Evolutionary conservation across 2,329 filamentous ascomycete species (phyloP), one percentile per base, ranked within the genome.

Genomic region (Aspergillus sp.): DNA sequence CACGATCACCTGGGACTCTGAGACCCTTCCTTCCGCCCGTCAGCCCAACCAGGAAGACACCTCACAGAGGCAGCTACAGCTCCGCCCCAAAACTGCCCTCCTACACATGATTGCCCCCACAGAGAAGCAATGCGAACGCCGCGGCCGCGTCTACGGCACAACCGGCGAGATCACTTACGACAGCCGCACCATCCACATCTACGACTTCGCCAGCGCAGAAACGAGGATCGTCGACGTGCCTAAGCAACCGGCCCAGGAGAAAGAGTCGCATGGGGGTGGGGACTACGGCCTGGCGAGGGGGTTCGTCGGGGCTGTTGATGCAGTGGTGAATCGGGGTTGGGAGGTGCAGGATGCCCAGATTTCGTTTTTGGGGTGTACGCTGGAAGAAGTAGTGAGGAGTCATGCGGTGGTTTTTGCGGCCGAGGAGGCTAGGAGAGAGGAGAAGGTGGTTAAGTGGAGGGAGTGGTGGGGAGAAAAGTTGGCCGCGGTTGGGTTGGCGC

Each of bases 71-170:
- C 19, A 19, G 19, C 19, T 19, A 7, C 34, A 3, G 29, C 7
- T 29, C 43, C 26, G 28, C 28, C 19, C 34, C 10, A 97, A 97
- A 71, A 88, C 85, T 10, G 91, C 90, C 1, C 82, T 82, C 2
- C 86, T 97, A 63, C 91, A 97, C 67, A 96, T 97, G 91, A 84
- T 91, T 2, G 89, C 91, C 2, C 87, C 90, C 51, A 94, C 90
- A 0, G 82, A 87, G 61, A 84, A 85, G 61, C 85, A 94, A 55
- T 97, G 91, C 65, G 80, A 94, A 54, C 82, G 93, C 3, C 84
- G 89, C 49, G 89, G 88, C 0, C 75, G 87, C 49, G 81, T 96
- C 41, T 95, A 96, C 68, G 93, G 93, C 42, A 86, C 86, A 0
- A 73, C 81, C 43, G 93, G 91, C 39, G 91, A 97, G 68, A 80